A percentile compares a stretch with the other conserved stretches of the same genome.
Evolutionary conservation across 2,329 filamentous ascomycete species (phyloP).

Genomic region (Epichloe sibirici): DNA sequence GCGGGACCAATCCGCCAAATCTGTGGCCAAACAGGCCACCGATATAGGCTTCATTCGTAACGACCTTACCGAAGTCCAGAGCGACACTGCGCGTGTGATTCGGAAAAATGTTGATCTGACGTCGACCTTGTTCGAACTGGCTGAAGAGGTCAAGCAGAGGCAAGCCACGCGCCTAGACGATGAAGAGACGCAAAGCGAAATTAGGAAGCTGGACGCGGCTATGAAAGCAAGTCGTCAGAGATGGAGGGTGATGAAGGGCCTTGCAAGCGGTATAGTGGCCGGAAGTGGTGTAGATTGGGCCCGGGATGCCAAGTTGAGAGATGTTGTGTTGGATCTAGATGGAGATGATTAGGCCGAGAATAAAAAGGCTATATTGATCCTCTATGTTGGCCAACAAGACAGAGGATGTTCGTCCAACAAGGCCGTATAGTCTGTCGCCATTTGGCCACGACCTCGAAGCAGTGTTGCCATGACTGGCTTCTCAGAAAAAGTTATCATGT

Average conservation of each 20-base stretch:
- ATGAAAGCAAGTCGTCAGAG: conserved; percentile 50
- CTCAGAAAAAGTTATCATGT: too few relatives aligned
- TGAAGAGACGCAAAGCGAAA: conserved; percentile 37
- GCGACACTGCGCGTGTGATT: conserved; percentile 43
- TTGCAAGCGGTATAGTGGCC: conserved; percentile 65
- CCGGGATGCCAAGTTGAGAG: conserved; percentile 51
- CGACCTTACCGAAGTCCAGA: conserved; percentile 43
- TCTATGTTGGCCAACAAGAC: neutral
- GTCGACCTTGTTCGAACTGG: conserved; percentile 48
- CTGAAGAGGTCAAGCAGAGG: conserved; percentile 40
- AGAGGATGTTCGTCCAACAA: too few relatives aligned
- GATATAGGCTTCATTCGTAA: conserved; percentile 38
- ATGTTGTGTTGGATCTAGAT: conserved; percentile 60
- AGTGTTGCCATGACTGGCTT: too few relatives aligned
- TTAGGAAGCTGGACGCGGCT: conserved; percentile 45
- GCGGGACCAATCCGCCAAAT: conserved; percentile 54
- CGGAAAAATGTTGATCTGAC: conserved; percentile 52
- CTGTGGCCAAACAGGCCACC: conserved; percentile 46
- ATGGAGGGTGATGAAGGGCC: conserved; percentile 66
- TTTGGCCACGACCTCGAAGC: too few relatives aligned
- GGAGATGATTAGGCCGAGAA: conserved; percentile 4
- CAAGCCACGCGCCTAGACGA: conserved; percentile 43
- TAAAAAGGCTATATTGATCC: neutral
- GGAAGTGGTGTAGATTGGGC: conserved; percentile 79
- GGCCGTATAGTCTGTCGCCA: too few relatives aligned